These are phyloP conservation scores for Cyberlindnera xylosilytica DNA, from an alignment of 805 yeast species.

Conservation along the genomic window DNA sequence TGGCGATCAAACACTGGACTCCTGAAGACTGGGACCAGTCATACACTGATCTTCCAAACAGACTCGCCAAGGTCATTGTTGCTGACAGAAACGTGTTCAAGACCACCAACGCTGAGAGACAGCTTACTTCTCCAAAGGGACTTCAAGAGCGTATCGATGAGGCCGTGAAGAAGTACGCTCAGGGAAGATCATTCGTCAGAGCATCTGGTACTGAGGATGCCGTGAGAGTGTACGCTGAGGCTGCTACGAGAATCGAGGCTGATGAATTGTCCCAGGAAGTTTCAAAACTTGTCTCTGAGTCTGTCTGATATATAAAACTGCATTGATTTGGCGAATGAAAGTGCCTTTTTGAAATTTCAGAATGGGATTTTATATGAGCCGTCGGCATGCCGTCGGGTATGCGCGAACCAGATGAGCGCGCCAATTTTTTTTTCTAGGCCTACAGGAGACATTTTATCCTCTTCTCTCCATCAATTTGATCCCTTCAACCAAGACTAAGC, in stretches of 20 bases:
- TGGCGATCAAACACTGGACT: constrained; percentile 50
- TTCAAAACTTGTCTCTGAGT: constrained; percentile 32
- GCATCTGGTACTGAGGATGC: constrained; percentile 99
- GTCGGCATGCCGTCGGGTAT: neutral
- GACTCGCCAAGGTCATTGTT: constrained; percentile 76
- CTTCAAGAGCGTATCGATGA: constrained; percentile 72
- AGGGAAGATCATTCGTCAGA: constrained; percentile 88
- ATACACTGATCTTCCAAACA: constrained; percentile 85
- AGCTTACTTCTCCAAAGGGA: constrained; percentile 70
- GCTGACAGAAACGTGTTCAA: constrained; percentile 74
- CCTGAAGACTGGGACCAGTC: constrained; percentile 73
- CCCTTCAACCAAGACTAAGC: too few relatives aligned
- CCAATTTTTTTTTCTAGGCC: neutral
- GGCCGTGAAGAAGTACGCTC: constrained; percentile 48
- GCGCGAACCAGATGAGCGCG: constrained; percentile 1
- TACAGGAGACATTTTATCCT: neutral
- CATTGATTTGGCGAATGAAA: too few relatives aligned
- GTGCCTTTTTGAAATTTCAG: constrained; percentile 3
- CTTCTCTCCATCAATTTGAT: neutral
- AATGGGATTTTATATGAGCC: neutral
- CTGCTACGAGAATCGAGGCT: constrained; percentile 49
- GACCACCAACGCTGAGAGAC: constrained; percentile 90
- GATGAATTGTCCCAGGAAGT: constrained; percentile 42
- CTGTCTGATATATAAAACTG: too few relatives aligned
- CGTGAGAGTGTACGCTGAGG: constrained; percentile 93